Base-by-base conservation (phyloP, 1,139 yeast genomes). In the Saccharomyces hybrid region DNA sequence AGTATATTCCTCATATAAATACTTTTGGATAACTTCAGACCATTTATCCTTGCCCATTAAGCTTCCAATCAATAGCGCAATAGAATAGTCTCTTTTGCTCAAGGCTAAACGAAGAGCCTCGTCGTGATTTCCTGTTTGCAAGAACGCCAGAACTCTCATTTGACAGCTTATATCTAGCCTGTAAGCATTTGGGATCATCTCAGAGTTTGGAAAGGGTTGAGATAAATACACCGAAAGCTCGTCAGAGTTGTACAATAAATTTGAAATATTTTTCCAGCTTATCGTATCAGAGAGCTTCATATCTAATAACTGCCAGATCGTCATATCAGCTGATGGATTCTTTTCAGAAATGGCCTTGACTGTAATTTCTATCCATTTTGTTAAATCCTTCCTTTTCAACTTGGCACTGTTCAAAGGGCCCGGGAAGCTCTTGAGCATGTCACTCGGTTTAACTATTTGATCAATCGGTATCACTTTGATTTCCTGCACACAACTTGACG, bases 51-150 rank as follows among this genome's bases (percentile, higher is more conserved):
- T 78, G 1, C 95, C 85, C 34, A 82, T 72, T 14, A 88, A 71
- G 56, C 85, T 79, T 1, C 95, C 84, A 55, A 91, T 74, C 46
- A 89, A 70, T 54, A 91, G 70, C 0, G 96, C 87, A 68, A 89
- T 76, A 0, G 95, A 82, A 87, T 90, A 90, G 59, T 88, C 88
- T 13, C 83, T 80, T 55, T 80, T 79, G 2, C 80, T 76, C 34
- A 89, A 69, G 1, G 95, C 82, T 55, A 76, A 74, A 29, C 79
- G 76, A 53, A 90, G 71, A 0, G 97, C 97, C 3, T 77, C 79
- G 23, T 80, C 82, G 26, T 82, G 78, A 55, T 83, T 77, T 1
- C 97, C 97, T 1, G 73, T 67, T 64, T 82, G 86, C 52, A 87
- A 63, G 28, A 69, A 62, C 3, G 69, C 62, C 46, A 66, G 49